A percentile compares a stretch with the other conserved stretches of the same genome.
These are phyloP conservation scores for Amanita thiersii DNA, from an alignment of 768 basidiomycete genomes.

Conservation along the genomic window DNA sequence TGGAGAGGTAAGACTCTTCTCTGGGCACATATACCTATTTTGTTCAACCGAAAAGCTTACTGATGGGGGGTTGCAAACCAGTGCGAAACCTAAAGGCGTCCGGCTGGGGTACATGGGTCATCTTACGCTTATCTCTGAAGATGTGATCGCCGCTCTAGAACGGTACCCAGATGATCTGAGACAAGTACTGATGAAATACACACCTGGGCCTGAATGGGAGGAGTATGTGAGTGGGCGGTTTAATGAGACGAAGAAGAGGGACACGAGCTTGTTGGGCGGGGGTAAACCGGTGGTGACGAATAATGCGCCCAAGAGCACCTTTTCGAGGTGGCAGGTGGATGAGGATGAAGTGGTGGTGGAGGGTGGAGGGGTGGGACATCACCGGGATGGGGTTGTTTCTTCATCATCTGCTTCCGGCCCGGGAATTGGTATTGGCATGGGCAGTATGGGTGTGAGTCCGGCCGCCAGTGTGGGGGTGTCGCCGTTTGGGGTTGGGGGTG, in stretches of 20 bases:
- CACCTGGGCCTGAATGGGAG: slow-evolving; percentile 79
- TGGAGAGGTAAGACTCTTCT: slow-evolving; percentile 47
- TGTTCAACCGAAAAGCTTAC: no score
- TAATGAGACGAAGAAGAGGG: slow-evolving; percentile 78
- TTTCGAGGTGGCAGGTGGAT: slow-evolving; percentile 59
- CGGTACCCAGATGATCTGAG: slow-evolving; percentile 80
- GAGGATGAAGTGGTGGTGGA: slow-evolving; percentile 38
- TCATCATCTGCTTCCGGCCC: neutral
- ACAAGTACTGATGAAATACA: slow-evolving; percentile 51
- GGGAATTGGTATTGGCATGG: slow-evolving; percentile 3
- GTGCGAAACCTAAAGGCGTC: slow-evolving; percentile 65
- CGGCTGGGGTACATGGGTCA: slow-evolving; percentile 97
- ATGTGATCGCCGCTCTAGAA: slow-evolving; percentile 83
- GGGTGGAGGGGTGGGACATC: slow-evolving; percentile 12
- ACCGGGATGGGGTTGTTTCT: neutral
- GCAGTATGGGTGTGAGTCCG: no score
- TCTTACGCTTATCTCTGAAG: slow-evolving; percentile 89
- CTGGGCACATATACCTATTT: no score
- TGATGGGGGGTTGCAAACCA: no score
- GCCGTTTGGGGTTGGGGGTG: slow-evolving; percentile 11
- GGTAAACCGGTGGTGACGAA: slow-evolving; percentile 61
- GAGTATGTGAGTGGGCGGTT: slow-evolving; percentile 83
- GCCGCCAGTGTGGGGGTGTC: no score
- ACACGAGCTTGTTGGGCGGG: slow-evolving; percentile 75
- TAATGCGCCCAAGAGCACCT: slow-evolving; percentile 17